Evolutionary conservation across 345 rosid species (phyloP).

Genomic region (Cardamine chenopodiifolia): DNA sequence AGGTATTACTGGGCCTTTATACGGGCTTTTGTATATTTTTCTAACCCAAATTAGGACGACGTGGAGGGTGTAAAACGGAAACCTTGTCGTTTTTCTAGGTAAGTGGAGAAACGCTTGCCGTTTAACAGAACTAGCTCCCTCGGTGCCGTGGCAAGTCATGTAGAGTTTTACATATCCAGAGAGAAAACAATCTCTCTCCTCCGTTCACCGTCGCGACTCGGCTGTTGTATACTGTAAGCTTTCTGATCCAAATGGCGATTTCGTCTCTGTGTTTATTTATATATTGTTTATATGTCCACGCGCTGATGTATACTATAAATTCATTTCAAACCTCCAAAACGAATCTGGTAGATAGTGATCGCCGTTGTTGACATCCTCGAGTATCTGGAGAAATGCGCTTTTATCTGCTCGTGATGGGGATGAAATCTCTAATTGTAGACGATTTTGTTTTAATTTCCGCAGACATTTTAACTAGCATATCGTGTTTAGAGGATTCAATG

Average conservation of each 20-base stretch:
- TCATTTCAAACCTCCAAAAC: not conserved
- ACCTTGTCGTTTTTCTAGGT: not conserved
- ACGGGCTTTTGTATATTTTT: not conserved
- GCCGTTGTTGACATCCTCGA: slow-evolving; percentile 1
- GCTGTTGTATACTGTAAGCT: slow-evolving; percentile 33
- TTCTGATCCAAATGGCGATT: slow-evolving; percentile 18
- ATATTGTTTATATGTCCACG: not conserved
- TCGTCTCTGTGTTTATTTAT: not conserved
- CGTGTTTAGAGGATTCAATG: slow-evolving; percentile 45
- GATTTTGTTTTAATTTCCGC: not conserved
- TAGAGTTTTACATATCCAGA: not conserved
- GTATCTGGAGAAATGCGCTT: not conserved
- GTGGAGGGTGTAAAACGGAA: not conserved
- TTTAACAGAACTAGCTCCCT: not conserved
- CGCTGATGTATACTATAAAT: not conserved
- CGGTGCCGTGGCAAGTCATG: slow-evolving; percentile 3
- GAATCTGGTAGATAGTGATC: slow-evolving; percentile 10
- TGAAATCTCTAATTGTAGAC: not conserved
- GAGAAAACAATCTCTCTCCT: not conserved
- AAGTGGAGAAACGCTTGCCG: slow-evolving; percentile 16
- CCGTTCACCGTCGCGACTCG: slow-evolving; percentile 30
- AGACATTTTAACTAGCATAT: slow-evolving; percentile 2
- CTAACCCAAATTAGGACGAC: not conserved
- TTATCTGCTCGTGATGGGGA: not conserved
- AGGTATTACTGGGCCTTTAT: not conserved